Evolutionary conservation across 805 yeast genomes (phyloP).

Genomic region (Kodamaea sagamina): DNA sequence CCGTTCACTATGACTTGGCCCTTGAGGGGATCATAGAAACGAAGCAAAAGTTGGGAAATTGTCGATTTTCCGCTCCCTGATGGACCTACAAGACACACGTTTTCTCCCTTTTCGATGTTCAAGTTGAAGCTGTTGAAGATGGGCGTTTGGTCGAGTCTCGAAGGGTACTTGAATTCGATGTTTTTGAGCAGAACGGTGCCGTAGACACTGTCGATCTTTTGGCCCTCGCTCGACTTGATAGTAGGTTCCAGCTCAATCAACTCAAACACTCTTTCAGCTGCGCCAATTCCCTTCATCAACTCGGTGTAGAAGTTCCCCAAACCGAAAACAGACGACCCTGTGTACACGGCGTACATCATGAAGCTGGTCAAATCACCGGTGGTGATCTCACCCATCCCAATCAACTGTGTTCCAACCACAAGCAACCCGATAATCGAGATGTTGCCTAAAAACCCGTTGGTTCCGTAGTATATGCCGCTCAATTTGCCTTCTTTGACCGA

Average conservation of each 20-base stretch:
- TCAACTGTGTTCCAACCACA: constrained; percentile 80
- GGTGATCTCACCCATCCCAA: constrained; percentile 70
- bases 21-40: constrained; percentile 76
- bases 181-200: constrained; percentile 64
- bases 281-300: constrained; percentile 96
- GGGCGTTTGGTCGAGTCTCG: constrained; percentile 62
- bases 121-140: constrained; percentile 66
- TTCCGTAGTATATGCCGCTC: constrained; percentile 73
- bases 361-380: constrained; percentile 90
- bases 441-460: constrained; percentile 85
- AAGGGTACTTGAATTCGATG: constrained; percentile 78
- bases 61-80: constrained; percentile 96
- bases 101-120: constrained; percentile 73
- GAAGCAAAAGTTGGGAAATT: constrained; percentile 69
- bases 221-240: constrained; percentile 68
- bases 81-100: constrained; percentile 94
- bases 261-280: constrained; percentile 89
- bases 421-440: constrained; percentile 73
- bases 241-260: constrained; percentile 74
- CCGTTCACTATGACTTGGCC: constrained; percentile 71
- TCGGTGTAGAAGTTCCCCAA: constrained; percentile 89
- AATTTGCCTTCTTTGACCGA: constrained; percentile 80
- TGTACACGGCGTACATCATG: constrained; percentile 92
- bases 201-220: constrained; percentile 40
- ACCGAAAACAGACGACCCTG: constrained; percentile 92